These are phyloP conservation scores for Xerocomellus chrysenteron DNA, from an alignment of 768 basidiomycete species.

Conservation along the genomic window DNA sequence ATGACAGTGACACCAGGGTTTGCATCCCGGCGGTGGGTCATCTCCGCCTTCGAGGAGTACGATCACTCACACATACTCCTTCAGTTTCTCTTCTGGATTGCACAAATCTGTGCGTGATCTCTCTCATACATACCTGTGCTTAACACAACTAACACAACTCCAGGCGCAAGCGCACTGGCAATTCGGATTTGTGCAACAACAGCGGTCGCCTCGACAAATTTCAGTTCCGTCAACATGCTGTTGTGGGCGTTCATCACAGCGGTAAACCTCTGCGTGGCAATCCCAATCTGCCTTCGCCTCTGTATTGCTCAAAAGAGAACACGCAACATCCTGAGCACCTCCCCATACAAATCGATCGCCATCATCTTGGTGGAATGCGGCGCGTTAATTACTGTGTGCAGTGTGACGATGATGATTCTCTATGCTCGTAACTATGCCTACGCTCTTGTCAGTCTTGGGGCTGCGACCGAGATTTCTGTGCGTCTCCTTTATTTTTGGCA, in stretches of 20 bases:
- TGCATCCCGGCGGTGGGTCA: constrained; percentile 20
- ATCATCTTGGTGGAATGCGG: constrained; percentile 23
- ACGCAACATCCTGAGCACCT: neutral
- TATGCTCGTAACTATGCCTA: neutral
- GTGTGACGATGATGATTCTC: constrained; percentile 10
- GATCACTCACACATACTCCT: neutral
- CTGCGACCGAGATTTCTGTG: constrained; percentile 17
- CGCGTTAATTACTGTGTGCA: constrained; percentile 7
- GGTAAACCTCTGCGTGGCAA: constrained; percentile 16
- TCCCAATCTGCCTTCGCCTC: constrained; percentile 17
- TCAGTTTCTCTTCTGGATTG: constrained; percentile 21
- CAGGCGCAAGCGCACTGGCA: constrained; percentile 4
- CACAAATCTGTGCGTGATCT: constrained; percentile 15
- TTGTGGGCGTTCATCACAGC: constrained; percentile 13
- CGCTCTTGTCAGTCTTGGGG: constrained; percentile 5
- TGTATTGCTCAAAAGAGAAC: constrained; percentile 9
- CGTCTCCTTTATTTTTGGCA: neutral
- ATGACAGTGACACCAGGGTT: constrained; percentile 3
- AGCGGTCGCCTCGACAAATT: neutral
- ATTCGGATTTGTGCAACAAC: neutral
- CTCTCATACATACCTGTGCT: neutral
- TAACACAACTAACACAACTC: neutral
- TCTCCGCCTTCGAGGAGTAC: neutral
- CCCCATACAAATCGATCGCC: constrained; percentile 9
- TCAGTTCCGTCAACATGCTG: neutral